Evolutionary conservation across 2,329 filamentous ascomycete species (phyloP), one percentile per base, ranked within the genome.

Genomic region (Sclerotinia nivalis): DNA sequence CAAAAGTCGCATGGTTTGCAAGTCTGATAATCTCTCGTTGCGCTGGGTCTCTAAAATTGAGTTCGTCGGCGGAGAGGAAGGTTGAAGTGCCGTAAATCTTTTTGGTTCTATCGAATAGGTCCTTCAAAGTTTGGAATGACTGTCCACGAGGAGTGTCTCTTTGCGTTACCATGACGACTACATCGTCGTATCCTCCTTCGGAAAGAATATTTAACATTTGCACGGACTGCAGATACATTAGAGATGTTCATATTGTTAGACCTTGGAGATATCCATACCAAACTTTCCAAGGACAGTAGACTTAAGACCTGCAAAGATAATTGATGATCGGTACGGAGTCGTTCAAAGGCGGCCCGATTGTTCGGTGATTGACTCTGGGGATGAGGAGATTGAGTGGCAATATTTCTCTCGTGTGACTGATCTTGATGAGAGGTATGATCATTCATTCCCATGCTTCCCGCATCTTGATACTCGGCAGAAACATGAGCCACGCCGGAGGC

Each of bases 1-100:
- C 84, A 75, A 89, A 90, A 0, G 87, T 89, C 15, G 88, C 88
- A 62, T 89, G 80, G 73, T 91, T 91, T 54, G 88, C 87, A 76
- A 87, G 89, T 69, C 87, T 83, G 69, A 90, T 86, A 59, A 85
- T 85, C 70, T 87, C 86, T 54, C 88, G 80, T 74, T 90, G 86
- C 13, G 81, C 79, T 2, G 81, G 77, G 31, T 86, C 84, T 9
- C 81, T 81, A 58, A 88, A 81, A 52, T 83, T 83, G 25, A 88
- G 78, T 59, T 85, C 82, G n/a, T 82, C 80, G 6, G 84, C 80
- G 28, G 84, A 85, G 4, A 88, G 80, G 66, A 90, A 89, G 7
- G 74, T 62, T 22, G 71, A 69, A 47, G 84, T 82, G 65, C 84
- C 84, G 45, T 89, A 89, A 2, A 89, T 83, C 71, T 87, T 85